Percentiles rank a stretch among this genome's conserved stretches.
phyloP scores from a whole-genome alignment of 352 stramenopile genomes.

The Elongisporangium prolatum region DNA sequence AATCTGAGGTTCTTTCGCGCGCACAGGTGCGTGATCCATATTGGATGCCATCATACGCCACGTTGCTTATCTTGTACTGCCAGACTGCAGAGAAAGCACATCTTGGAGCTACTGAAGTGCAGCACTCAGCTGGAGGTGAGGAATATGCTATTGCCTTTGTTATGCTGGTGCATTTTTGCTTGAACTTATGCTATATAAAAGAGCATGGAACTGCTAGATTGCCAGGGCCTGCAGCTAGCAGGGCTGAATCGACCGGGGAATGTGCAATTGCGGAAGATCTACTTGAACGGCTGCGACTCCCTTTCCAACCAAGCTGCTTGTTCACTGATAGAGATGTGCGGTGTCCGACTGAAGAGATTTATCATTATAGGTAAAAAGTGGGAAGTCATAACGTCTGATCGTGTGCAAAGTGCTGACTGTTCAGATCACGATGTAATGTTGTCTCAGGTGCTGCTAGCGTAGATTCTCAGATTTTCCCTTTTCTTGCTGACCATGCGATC shows the following conservation, averaged over 20 bases:
- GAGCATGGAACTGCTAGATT: slow-evolving; percentile 61
- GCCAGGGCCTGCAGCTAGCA: slow-evolving; percentile 36
- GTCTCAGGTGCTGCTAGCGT: slow-evolving; percentile 29
- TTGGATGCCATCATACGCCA: background rate
- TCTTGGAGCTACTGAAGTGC: slow-evolving; percentile 33
- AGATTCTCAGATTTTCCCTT: slow-evolving; percentile 37
- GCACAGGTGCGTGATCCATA: slow-evolving; percentile 21
- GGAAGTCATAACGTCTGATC: background rate
- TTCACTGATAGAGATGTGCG: slow-evolving; percentile 33
- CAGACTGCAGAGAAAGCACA: slow-evolving; percentile 50
- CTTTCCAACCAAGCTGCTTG: slow-evolving; percentile 35
- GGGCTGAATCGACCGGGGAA: slow-evolving; percentile 25
- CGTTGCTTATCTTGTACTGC: background rate
- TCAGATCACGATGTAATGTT: background rate
- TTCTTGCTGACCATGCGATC: slow-evolving; percentile 22
- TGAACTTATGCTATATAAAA: slow-evolving; percentile 7
- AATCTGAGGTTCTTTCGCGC: slow-evolving; percentile 40
- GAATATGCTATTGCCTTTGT: background rate
- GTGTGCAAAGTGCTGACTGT: background rate
- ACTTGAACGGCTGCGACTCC: slow-evolving; percentile 46
- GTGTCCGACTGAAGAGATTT: slow-evolving; percentile 28
- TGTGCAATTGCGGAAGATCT: slow-evolving; percentile 27
- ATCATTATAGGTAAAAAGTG: slow-evolving; percentile 33
- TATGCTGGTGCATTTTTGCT: slow-evolving; percentile 7
- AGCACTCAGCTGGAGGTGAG: slow-evolving; percentile 30